A percentile compares a stretch with the other conserved stretches of the same genome.
These are phyloP conservation scores for Selaginella moellendorffii DNA, from an alignment of 75 land plant genomes.

Conservation along the genomic window DNA sequence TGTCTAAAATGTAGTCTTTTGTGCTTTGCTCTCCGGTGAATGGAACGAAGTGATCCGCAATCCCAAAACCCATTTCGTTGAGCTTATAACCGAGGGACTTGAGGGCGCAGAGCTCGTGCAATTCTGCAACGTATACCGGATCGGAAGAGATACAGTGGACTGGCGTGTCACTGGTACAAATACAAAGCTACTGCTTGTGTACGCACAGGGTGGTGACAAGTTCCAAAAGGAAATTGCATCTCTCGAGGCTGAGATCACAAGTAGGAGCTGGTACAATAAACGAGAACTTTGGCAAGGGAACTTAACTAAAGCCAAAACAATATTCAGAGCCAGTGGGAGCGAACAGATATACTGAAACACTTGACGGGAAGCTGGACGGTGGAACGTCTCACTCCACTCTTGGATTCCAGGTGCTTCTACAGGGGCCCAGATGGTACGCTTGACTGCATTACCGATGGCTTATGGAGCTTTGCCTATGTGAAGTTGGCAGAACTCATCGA, in stretches of 20 bases:
- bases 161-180: background rate
- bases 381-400: background rate
- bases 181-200: background rate
- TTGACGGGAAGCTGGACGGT: background rate
- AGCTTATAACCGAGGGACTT: background rate
- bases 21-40: background rate
- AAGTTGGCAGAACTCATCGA: background rate
- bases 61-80: background rate
- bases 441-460: background rate
- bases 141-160: background rate
- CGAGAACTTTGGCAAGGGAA: too few relatives aligned
- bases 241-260: background rate
- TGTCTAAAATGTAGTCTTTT: background rate
- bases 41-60: background rate
- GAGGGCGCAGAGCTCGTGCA: background rate
- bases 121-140: background rate
- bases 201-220: background rate
- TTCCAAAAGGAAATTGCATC: background rate
- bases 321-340: background rate
- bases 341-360: background rate
- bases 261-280: background rate
- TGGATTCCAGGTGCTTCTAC: background rate
- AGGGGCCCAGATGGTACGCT: background rate
- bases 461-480: background rate
- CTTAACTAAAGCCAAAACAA: too few relatives aligned